phyloP scores from a whole-genome alignment of 192 early-diverging fungal species.

The Pilaira anomala region DNA sequence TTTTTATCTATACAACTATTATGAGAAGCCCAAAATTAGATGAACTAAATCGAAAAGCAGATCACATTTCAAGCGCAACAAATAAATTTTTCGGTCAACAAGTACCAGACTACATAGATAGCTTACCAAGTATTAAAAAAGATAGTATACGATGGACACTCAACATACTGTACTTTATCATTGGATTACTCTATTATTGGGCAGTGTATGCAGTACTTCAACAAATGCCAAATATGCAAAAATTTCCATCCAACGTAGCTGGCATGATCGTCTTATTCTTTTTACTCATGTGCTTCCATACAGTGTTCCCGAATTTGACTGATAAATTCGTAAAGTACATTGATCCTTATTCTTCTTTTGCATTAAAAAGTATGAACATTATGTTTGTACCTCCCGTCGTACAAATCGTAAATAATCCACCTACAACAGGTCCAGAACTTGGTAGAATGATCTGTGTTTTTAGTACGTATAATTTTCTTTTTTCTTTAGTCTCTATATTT shows the following conservation, averaged over 20 bases:
- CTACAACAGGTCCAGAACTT: neutral
- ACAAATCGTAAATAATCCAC: constrained; percentile 14
- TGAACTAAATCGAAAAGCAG: neutral
- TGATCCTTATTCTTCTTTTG: constrained; percentile 15
- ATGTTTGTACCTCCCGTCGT: constrained; percentile 17
- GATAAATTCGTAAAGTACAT: neutral
- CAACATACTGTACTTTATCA: neutral
- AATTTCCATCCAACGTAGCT: constrained; percentile 14
- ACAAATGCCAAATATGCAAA: constrained; percentile 9
- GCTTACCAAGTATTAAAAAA: neutral
- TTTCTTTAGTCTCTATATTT: neutral
- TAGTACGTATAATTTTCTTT: neutral
- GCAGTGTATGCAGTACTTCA: neutral
- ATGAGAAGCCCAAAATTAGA: too few species aligned
- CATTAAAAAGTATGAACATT: constrained; percentile 17
- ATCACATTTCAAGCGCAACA: neutral
- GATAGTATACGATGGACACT: neutral
- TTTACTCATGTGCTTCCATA: neutral
- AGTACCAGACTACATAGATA: neutral
- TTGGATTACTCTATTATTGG: constrained; percentile 6
- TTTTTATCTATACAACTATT: too few species aligned
- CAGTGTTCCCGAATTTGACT: neutral
- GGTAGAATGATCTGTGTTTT: constrained; percentile 2
- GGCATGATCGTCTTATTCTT: constrained; percentile 14
- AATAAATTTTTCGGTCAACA: neutral